Evolutionary conservation across 2,329 filamentous ascomycete genomes (phyloP), one percentile per base, ranked within the genome.

Genomic region (Aureobasidium zeae): DNA sequence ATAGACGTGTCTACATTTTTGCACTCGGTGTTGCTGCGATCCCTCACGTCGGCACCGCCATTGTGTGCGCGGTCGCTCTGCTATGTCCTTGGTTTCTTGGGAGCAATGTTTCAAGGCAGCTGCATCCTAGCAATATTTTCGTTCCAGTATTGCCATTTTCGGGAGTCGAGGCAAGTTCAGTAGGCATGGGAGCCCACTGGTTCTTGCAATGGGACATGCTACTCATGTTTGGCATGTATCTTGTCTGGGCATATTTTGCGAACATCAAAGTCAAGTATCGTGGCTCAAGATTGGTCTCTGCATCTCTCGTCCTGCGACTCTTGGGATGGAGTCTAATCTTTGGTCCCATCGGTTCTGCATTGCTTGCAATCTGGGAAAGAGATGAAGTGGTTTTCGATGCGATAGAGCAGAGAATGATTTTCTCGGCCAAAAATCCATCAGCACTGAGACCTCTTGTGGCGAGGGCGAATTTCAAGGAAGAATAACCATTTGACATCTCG

Each of bases 121-220:
- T 45, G 2, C 43, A 37, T 19, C 43, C 43, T 2, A 7, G 3
- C 8, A 37, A 38, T 12, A 13, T 45, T 5, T 45, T 45, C 21
- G 13, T 45, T 19, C 34, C 43, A 2, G 19, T 33, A 13, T 37
- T 28, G 5, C 43, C 43, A 4, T 32, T 36, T 15, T 45, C 33
- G 12, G 43, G 25, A 4, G 16, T 13, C 5, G 20, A 37, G 20
- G 43, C 34, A 9, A 22, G n/a, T 8, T 17, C 33, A 12, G 26
- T 45, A 4, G 43, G 34, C 2, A n/a, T 29, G 21, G 43, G 43
- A n/a, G 43, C 43, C 6, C 43, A 45, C 19, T 45, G 43, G 33
- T 45, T 45, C n/a, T 34, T 45, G 12, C 43, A 45, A 20, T 45
- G 43, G 43, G 43, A 45, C 21, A 36, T 37, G 33, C 25, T 29